Percentiles rank a stretch among this genome's conserved stretches.
These are phyloP conservation scores for Mucor ambiguus DNA, from an alignment of 371 early-diverging fungal species.

Conservation along the genomic window DNA sequence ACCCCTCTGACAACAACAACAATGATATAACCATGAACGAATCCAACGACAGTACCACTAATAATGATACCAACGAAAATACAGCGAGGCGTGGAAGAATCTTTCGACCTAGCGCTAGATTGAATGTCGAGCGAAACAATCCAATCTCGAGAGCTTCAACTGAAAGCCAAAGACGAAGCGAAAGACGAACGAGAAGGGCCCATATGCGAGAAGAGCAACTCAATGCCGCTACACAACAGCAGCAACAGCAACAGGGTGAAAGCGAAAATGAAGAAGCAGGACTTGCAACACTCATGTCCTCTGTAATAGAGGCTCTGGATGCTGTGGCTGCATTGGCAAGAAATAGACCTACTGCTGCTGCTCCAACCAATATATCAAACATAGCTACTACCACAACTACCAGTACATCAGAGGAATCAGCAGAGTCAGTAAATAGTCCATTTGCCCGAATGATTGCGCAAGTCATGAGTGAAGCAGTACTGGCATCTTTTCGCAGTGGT, in stretches of 20 bases:
- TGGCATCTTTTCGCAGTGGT: slow-evolving; percentile 24
- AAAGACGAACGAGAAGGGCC: slow-evolving; percentile 18
- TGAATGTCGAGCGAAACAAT: slow-evolving; percentile 8
- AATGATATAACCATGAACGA: neutral
- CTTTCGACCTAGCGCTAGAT: slow-evolving; percentile 13
- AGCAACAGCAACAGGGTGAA: neutral
- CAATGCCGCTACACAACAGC: neutral
- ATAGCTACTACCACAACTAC: neutral
- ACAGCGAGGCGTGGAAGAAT: slow-evolving; percentile 9
- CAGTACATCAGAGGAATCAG: neutral
- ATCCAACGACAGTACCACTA: neutral
- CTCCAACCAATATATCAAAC: neutral
- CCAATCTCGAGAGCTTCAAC: neutral
- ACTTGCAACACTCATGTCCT: neutral
- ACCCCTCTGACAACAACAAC: neutral
- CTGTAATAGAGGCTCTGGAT: neutral
- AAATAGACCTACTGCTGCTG: neutral
- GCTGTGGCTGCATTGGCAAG: neutral
- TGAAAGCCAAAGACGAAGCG: slow-evolving; percentile 20
- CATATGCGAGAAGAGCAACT: slow-evolving; percentile 9
- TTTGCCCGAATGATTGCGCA: slow-evolving; percentile 28
- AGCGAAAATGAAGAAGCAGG: neutral
- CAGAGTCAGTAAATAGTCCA: slow-evolving; percentile 7
- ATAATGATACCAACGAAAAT: neutral
- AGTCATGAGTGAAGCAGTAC: slow-evolving; percentile 26